Conservation (phyloP, 2,329 filamentous ascomycete genomes). For the Ophiostoma piceae region DNA sequence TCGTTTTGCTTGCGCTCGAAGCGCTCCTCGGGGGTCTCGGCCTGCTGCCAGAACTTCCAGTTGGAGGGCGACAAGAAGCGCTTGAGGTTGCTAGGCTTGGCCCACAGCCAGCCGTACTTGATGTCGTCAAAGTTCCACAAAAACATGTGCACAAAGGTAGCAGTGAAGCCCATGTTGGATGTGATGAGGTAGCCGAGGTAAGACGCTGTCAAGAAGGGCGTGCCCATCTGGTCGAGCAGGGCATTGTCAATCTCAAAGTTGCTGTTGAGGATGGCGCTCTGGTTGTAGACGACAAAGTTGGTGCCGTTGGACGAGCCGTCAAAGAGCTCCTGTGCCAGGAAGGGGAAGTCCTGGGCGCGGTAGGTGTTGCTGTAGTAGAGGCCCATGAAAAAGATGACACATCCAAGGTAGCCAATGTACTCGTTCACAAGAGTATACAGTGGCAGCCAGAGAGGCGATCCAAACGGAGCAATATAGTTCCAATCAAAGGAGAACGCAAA, state of each 20-base stretch:
- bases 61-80: slow-evolving; percentile 19
- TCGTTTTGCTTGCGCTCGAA: slow-evolving; percentile 23
- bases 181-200: slow-evolving; percentile 40
- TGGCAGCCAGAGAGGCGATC: slow-evolving; percentile 34
- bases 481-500: slow-evolving; percentile 39
- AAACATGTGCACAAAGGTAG: slow-evolving; percentile 39
- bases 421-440: slow-evolving; percentile 38
- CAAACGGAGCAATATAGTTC: slow-evolving; percentile 40
- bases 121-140: slow-evolving; percentile 27
- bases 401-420: slow-evolving; percentile 36
- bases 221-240: slow-evolving; percentile 35
- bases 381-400: slow-evolving; percentile 37
- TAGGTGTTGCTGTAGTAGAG: slow-evolving; percentile 43
- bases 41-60: slow-evolving; percentile 23
- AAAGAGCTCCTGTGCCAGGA: slow-evolving; percentile 42
- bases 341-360: slow-evolving; percentile 39
- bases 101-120: slow-evolving; percentile 25
- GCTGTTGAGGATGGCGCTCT: slow-evolving; percentile 39
- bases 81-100: slow-evolving; percentile 20
- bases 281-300: slow-evolving; percentile 39
- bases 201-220: slow-evolving; percentile 41
- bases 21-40: slow-evolving; percentile 26
- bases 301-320: slow-evolving; percentile 35
- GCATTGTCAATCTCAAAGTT: slow-evolving; percentile 37
- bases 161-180: slow-evolving; percentile 44